A percentile compares a stretch with the other conserved stretches of the same genome.
Conservation (phyloP, 2,329 filamentous ascomycete genomes). For the Penicillium sp. region DNA sequence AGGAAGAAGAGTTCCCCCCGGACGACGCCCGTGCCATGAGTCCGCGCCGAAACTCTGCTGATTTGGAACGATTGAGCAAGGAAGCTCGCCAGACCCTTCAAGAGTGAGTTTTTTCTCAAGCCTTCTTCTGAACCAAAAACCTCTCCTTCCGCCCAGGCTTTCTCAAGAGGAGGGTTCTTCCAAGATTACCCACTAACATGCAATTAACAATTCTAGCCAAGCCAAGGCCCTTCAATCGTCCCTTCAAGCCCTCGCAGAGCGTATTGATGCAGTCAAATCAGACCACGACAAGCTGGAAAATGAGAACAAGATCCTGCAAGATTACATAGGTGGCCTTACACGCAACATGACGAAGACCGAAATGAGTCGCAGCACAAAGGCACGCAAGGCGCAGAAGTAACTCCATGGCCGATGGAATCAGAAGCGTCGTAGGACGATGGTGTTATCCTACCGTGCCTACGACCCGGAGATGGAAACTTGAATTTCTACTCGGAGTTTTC, state of each 20-base stretch:
- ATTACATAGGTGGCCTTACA: conserved; percentile 97
- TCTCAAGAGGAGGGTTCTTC: background rate
- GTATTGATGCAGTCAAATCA: conserved; percentile 89
- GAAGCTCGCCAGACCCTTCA: conserved; percentile 72
- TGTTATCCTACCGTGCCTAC: conserved; percentile 12
- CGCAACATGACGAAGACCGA: conserved; percentile 66
- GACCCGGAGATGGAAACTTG: conserved; percentile 12
- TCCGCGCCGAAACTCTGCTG: conserved; percentile 84
- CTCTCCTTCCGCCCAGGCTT: background rate
- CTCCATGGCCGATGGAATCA: conserved; percentile 1
- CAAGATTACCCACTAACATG: background rate
- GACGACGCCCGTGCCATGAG: conserved; percentile 95
- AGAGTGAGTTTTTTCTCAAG: conserved; percentile 53
- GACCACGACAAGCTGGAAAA: conserved; percentile 96
- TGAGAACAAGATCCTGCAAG: conserved; percentile 96
- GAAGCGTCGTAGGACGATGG: conserved; percentile 16
- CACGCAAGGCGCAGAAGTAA: conserved; percentile 51
- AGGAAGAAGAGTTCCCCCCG: conserved; percentile 77
- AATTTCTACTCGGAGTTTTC: conserved; percentile 1
- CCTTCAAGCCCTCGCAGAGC: conserved; percentile 84
- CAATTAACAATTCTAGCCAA: conserved; percentile 61
- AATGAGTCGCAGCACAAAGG: conserved; percentile 58
- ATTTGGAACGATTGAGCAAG: conserved; percentile 83
- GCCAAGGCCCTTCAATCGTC: conserved; percentile 88
- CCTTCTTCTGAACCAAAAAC: conserved; percentile 3